Evolutionary conservation across 2,329 filamentous ascomycete genomes (phyloP).

Genomic region (Chaetomium sp.): DNA sequence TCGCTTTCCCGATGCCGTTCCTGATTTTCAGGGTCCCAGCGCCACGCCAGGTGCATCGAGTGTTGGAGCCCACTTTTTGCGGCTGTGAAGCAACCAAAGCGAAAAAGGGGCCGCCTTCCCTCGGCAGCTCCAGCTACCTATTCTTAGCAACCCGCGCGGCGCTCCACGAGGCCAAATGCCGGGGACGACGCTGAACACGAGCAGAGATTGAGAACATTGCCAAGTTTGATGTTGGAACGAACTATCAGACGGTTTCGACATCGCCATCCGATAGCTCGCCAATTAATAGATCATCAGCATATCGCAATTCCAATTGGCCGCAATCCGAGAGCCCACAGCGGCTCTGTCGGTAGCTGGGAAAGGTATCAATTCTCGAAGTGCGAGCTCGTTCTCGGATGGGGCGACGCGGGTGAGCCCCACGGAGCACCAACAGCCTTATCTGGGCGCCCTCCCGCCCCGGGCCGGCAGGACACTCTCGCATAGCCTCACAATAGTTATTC

Average conservation of each 20-base stretch:
- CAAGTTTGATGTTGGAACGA: not conserved
- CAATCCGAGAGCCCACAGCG: not conserved
- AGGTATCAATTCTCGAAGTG: not conserved
- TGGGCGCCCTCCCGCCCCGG: not conserved
- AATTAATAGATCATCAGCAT: conserved; percentile 5
- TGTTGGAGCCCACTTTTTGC: conserved; percentile 26
- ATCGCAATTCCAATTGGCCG: not conserved
- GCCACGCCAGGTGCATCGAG: not conserved
- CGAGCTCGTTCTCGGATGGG: conserved; percentile 11
- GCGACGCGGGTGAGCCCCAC: conserved; percentile 1
- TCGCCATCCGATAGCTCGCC: conserved; percentile 16
- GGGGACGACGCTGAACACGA: conserved; percentile 24
- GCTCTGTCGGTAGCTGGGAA: not conserved
- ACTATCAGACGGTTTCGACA: not conserved
- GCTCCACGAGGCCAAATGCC: conserved; percentile 24
- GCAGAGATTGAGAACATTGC: not conserved
- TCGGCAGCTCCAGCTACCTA: conserved; percentile 19
- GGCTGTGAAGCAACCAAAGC: conserved; percentile 26
- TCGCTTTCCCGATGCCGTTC: not conserved
- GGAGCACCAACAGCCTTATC: conserved; percentile 1
- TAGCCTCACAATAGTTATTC: not conserved
- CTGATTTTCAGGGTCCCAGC: not conserved
- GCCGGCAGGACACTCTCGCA: not conserved
- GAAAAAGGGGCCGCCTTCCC: conserved; percentile 17
- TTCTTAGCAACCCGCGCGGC: conserved; percentile 25